Evolutionary conservation across 2,329 filamentous ascomycete species (phyloP).

Genomic region (Calonectria crousiana): DNA sequence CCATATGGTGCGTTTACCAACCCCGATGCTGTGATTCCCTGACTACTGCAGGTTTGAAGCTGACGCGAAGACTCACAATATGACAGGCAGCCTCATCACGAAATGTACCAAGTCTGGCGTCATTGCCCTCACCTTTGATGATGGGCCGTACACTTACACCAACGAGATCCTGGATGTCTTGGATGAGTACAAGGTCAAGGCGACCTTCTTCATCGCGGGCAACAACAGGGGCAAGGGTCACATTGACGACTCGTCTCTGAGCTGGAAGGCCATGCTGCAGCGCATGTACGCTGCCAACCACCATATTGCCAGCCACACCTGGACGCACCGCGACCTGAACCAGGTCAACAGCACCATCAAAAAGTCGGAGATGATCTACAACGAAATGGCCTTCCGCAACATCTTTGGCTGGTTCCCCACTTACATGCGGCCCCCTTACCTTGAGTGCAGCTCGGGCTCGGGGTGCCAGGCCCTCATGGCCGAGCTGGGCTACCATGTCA

Average conservation of each 20-base stretch:
- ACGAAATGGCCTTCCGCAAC: slow-evolving; percentile 59
- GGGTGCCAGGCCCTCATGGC: slow-evolving; percentile 53
- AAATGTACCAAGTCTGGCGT: slow-evolving; percentile 50
- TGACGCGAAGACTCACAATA: slow-evolving; percentile 29
- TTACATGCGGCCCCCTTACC: slow-evolving; percentile 60
- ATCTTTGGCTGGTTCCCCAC: slow-evolving; percentile 56
- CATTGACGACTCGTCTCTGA: slow-evolving; percentile 53
- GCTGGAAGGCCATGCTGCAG: slow-evolving; percentile 53
- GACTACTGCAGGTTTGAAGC: slow-evolving; percentile 21
- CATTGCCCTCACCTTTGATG: slow-evolving; percentile 61
- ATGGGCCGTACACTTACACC: slow-evolving; percentile 60
- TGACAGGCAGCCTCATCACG: slow-evolving; percentile 50
- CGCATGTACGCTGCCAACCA: slow-evolving; percentile 58
- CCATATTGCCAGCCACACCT: slow-evolving; percentile 61
- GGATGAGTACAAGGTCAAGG: slow-evolving; percentile 46
- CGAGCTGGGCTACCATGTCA: slow-evolving; percentile 65
- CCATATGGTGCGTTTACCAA: slow-evolving; percentile 50
- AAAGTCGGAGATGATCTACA: slow-evolving; percentile 55
- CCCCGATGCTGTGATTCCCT: slow-evolving; percentile 12
- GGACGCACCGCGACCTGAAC: slow-evolving; percentile 60
- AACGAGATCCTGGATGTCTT: slow-evolving; percentile 54
- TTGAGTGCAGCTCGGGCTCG: slow-evolving; percentile 55
- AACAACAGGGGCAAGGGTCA: slow-evolving; percentile 55
- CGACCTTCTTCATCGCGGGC: slow-evolving; percentile 58
- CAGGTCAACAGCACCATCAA: slow-evolving; percentile 49